Percentiles rank a stretch among this genome's conserved stretches.
phyloP scores from a whole-genome alignment of 2,329 filamentous ascomycete species.

The Epichloe hybrida region DNA sequence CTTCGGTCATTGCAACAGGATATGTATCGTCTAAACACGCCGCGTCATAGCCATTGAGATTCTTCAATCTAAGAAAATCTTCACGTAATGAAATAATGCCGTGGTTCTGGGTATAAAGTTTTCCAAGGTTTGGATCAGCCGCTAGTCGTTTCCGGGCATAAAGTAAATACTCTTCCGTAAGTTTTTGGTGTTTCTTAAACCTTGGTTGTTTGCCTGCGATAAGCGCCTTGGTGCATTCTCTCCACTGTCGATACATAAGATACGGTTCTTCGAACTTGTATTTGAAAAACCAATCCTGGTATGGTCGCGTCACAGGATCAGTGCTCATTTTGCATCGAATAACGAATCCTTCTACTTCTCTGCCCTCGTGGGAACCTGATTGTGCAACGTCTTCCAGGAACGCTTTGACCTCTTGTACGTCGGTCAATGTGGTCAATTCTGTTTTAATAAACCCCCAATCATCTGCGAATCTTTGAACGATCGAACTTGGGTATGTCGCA shows the following conservation, averaged over 20 bases:
- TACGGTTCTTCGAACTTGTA: conserved; percentile 99
- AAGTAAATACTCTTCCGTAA: conserved; percentile 80
- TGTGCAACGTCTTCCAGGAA: conserved; percentile 81
- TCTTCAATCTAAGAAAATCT: conserved; percentile 71
- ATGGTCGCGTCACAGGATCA: conserved; percentile 38
- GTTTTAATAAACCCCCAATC: conserved; percentile 91
- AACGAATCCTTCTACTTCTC: conserved; percentile 94
- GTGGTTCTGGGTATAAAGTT: conserved; percentile 73
- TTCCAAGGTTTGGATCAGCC: conserved; percentile 51
- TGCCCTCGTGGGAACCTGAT: conserved; percentile 77
- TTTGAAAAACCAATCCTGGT: conserved; percentile 98
- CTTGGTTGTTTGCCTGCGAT: conserved; percentile 63
- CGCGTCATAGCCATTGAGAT: conserved; percentile 78
- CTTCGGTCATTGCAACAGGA: conserved; percentile 33
- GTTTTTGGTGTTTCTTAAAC: conserved; percentile 74
- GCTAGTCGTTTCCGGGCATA: conserved; percentile 67
- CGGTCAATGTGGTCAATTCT: conserved; percentile 62
- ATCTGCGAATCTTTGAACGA: conserved; percentile 83
- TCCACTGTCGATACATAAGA: conserved; percentile 97
- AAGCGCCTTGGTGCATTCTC: conserved; percentile 85
- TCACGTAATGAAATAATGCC: conserved; percentile 87
- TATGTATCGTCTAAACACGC: conserved; percentile 56
- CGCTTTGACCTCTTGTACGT: conserved; percentile 56
- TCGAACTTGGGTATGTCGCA: conserved; percentile 64
- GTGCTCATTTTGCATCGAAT: conserved; percentile 66